Conservation (phyloP, 306 rosid genomes). For the Medicago ruthenica region DNA sequence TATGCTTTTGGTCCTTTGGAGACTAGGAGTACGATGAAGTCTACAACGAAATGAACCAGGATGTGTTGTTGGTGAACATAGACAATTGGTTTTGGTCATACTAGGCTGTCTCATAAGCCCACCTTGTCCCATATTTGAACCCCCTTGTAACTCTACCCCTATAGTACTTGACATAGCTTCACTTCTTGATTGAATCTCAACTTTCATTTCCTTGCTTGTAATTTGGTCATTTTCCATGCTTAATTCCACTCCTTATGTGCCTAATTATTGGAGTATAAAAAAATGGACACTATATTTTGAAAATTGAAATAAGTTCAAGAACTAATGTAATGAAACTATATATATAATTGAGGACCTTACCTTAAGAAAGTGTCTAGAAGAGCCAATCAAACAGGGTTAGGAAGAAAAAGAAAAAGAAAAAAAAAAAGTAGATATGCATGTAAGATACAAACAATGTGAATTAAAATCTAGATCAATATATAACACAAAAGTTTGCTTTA, state of each 20-base stretch:
- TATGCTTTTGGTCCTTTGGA: slow-evolving; percentile 61
- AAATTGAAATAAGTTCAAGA: background rate
- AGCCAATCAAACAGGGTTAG: background rate
- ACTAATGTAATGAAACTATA: background rate
- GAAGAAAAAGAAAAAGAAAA: background rate
- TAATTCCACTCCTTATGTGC: slow-evolving; percentile 17
- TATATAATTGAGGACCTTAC: slow-evolving; percentile 8
- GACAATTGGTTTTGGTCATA: slow-evolving; percentile 57
- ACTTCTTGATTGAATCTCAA: slow-evolving; percentile 41
- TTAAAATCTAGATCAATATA: slow-evolving; percentile 33
- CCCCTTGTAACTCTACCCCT: slow-evolving; percentile 28
- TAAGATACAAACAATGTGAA: slow-evolving; percentile 22
- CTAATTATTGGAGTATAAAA: background rate
- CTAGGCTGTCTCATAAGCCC: slow-evolving; percentile 62
- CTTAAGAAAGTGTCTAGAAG: slow-evolving; percentile 29
- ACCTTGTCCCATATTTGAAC: slow-evolving; percentile 38
- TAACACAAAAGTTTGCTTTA: slow-evolving; percentile 25
- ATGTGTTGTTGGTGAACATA: slow-evolving; percentile 82
- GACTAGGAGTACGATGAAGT: slow-evolving; percentile 63
- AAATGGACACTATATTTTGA: background rate
- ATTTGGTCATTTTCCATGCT: slow-evolving; percentile 48
- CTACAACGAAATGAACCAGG: slow-evolving; percentile 81
- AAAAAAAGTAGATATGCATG: slow-evolving; percentile 26
- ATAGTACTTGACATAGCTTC: slow-evolving; percentile 26
- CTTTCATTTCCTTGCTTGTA: slow-evolving; percentile 49